phyloP scores from a whole-genome alignment of 2,329 filamentous ascomycete genomes.

The Elsinoe fawcettii region DNA sequence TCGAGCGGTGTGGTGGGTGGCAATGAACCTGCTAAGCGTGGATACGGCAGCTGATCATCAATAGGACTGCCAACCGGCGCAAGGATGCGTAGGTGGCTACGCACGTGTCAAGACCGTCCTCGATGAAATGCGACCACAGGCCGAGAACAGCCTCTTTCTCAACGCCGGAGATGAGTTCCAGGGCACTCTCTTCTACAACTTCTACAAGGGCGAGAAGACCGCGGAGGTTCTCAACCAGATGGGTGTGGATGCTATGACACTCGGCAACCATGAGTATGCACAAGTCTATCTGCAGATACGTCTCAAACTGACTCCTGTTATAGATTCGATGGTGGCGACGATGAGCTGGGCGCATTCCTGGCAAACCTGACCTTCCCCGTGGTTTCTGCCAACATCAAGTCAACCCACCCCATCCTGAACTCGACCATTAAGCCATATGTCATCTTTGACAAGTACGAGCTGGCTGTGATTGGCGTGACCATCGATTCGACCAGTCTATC shows the following conservation, averaged over 20 bases:
- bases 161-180: conserved; percentile 65
- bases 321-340: conserved; percentile 54
- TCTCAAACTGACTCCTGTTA: not conserved
- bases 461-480: conserved; percentile 59
- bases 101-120: conserved; percentile 53
- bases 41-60: not conserved
- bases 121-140: conserved; percentile 47
- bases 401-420: conserved; percentile 52
- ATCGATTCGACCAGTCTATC: conserved; percentile 54
- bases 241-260: conserved; percentile 60
- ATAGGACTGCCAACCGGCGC: conserved; percentile 6
- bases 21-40: not conserved
- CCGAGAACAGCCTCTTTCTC: conserved; percentile 55
- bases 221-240: conserved; percentile 58
- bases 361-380: conserved; percentile 58
- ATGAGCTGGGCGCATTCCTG: conserved; percentile 54
- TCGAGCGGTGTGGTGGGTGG: conserved; percentile 26
- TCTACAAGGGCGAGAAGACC: conserved; percentile 61
- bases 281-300: not conserved
- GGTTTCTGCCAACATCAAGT: conserved; percentile 55
- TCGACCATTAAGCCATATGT: conserved; percentile 58
- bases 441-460: conserved; percentile 52
- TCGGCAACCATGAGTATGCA: conserved; percentile 50
- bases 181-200: conserved; percentile 60
- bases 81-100: conserved; percentile 8